Base-by-base conservation (phyloP, 2,329 filamentous ascomycete species). In the Aureobasidium sp. region DNA sequence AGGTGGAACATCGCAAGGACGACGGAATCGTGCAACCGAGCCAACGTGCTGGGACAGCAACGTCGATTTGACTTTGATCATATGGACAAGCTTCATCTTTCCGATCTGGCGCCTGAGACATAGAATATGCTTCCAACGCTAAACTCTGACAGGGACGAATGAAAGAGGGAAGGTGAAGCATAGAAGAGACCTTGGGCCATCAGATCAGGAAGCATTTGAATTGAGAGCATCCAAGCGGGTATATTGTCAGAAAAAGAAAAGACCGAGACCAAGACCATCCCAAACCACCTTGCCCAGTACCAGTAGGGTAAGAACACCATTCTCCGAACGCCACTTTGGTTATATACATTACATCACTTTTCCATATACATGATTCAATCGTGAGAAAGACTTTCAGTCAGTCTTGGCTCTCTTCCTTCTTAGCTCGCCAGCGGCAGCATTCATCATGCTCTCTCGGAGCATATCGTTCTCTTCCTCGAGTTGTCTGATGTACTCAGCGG, bases 391-490 rank as follows among this genome's bases (percentile, higher is more conserved):
- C 32, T 9, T 13, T 59, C 27, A 59, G 25, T 34, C 45, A 49
- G 45, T 59, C 45, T 42, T 59, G 21, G 57, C 45, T 37, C 57
- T 44, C 16, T 59, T 59, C 11, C 57, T 41, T 47, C 45, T 34
- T 3, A 50, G 27, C 8, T 59, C 54, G 27, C 42, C 42, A 6
- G 57, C 57, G 8, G 32, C 44, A 13, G 57, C 32, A 3, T 37
- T 48, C 54, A 58, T 58, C 57, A 50, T 59, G 36, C 44, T 37
- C 21, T 59, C 34, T 25, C 57, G 30, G 8, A 61, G 49, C 34
- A 30, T 27, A n/a, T 55, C 49, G n/a, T 62, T 62, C 59, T 62
- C 59, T 10, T 57, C 52, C 8, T 62, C 59, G 7, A 62, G 44
- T 29, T 55, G 59, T 11, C 25, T 48, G 52, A 62, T 62, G 52